Conservation (phyloP, 345 rosid genomes). For the Alliaria petiolata region DNA sequence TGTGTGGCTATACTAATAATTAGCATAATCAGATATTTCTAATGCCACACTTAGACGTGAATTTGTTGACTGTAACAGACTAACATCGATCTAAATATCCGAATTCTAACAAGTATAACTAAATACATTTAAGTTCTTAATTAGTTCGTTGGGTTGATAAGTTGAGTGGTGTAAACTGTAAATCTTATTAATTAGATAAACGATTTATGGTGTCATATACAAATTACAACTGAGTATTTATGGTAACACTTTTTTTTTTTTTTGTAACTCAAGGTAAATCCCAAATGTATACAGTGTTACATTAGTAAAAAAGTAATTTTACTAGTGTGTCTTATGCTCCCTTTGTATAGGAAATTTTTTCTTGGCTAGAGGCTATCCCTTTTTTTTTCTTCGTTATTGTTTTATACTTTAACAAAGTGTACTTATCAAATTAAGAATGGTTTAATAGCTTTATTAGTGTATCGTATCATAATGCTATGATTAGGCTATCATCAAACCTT, state of each 20-base stretch:
- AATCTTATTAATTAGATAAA: neutral
- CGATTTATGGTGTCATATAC: too few species aligned
- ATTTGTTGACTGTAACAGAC: too few species aligned
- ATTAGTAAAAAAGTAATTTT: too few species aligned
- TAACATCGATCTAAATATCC: too few species aligned
- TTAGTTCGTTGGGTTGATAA: neutral
- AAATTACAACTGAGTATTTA: neutral
- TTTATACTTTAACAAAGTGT: conserved; percentile 13
- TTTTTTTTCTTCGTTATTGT: conserved; percentile 10
- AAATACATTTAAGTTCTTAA: neutral
- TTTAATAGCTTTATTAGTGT: conserved; percentile 12
- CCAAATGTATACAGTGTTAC: too few species aligned
- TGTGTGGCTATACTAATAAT: too few species aligned
- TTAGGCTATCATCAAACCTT: conserved; percentile 18
- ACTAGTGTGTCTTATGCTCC: neutral
- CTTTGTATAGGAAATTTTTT: neutral
- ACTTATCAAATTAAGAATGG: conserved; percentile 9
- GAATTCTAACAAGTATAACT: too few species aligned
- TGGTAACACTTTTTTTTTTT: neutral
- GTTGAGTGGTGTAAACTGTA: neutral
- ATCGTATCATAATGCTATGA: conserved; percentile 27
- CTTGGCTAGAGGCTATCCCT: neutral
- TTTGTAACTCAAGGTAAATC: too few species aligned
- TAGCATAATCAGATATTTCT: too few species aligned
- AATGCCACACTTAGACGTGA: too few species aligned